Conservation (phyloP, 2,329 filamentous ascomycete genomes). For the Plectosphaerella plurivora region DNA sequence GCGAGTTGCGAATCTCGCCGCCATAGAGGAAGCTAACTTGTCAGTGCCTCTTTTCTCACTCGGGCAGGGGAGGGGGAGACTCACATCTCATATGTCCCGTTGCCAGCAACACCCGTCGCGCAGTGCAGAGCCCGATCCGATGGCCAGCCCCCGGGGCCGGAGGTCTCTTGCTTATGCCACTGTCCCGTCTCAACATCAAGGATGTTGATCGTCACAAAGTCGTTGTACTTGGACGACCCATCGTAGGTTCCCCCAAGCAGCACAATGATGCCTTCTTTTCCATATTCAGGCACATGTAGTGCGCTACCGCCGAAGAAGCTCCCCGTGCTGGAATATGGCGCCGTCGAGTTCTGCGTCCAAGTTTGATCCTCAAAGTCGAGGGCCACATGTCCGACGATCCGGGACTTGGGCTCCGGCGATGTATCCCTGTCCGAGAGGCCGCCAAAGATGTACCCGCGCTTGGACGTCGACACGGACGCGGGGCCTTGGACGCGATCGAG, state of each 20-base stretch:
- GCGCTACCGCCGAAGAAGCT: no score
- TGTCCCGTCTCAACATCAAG: slow-evolving; percentile 23
- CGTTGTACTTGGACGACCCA: slow-evolving; percentile 12
- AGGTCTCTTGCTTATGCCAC: slow-evolving; percentile 29
- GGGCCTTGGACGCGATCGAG: not conserved
- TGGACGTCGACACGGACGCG: no score
- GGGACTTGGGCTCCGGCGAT: no score
- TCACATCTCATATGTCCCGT: slow-evolving; percentile 30
- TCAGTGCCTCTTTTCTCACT: not conserved
- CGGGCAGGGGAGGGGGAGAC: slow-evolving; percentile 1
- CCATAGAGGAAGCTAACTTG: slow-evolving; percentile 4
- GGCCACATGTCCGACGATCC: no score
- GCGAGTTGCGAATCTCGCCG: not conserved
- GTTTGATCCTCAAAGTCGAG: no score
- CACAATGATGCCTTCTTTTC: no score
- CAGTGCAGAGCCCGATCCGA: slow-evolving; percentile 23
- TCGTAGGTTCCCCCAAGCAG: slow-evolving; percentile 4
- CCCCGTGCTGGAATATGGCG: no score
- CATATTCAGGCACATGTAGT: no score
- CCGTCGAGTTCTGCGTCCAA: no score
- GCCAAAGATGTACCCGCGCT: no score
- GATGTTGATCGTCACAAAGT: slow-evolving; percentile 23
- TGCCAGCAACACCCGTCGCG: slow-evolving; percentile 24
- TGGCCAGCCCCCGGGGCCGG: slow-evolving; percentile 17
- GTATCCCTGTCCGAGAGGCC: no score